Evolutionary conservation across 768 basidiomycete genomes (phyloP).

Genomic region (Auriscalpium orientale): DNA sequence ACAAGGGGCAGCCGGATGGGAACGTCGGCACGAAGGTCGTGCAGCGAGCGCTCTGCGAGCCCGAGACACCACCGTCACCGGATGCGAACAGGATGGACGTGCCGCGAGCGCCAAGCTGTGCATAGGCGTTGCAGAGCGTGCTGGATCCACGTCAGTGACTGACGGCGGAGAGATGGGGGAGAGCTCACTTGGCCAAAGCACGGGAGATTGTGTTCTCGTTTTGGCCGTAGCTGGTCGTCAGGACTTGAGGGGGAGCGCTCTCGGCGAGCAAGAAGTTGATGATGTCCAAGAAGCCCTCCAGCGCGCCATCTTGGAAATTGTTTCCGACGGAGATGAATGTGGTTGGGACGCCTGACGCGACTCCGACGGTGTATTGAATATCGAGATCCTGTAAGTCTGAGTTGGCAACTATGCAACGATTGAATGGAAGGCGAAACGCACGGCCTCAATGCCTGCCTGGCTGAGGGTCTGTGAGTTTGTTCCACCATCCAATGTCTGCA

Average conservation of each 20-base stretch:
- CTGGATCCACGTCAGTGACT: not conserved
- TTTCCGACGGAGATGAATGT: slow-evolving; percentile 21
- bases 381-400: slow-evolving; percentile 10
- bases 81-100: slow-evolving; percentile 12
- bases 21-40: slow-evolving; percentile 12
- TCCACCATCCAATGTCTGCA: slow-evolving; percentile 16
- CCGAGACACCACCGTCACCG: slow-evolving; percentile 16
- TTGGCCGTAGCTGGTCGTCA: slow-evolving; percentile 6
- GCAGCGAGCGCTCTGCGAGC: slow-evolving; percentile 6
- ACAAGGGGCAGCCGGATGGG: slow-evolving; percentile 16
- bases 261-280: slow-evolving; percentile 8
- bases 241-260: slow-evolving; percentile 4
- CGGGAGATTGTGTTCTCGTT: slow-evolving; percentile 2
- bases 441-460: slow-evolving; percentile 14
- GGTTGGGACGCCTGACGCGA: slow-evolving; percentile 17
- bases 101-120: slow-evolving; percentile 9
- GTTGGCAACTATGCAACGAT: no score
- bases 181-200: slow-evolving; percentile 1
- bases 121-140: slow-evolving; percentile 9
- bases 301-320: slow-evolving; percentile 14
- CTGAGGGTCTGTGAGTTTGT: slow-evolving; percentile 5
- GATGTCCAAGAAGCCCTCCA: slow-evolving; percentile 10
- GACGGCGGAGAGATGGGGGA: not conserved
- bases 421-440: not conserved
- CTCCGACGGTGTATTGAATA: slow-evolving; percentile 15